Evolutionary conservation across 768 basidiomycete genomes (phyloP), one percentile per base, ranked within the genome.

Genomic region (Dentipellis fragilis): DNA sequence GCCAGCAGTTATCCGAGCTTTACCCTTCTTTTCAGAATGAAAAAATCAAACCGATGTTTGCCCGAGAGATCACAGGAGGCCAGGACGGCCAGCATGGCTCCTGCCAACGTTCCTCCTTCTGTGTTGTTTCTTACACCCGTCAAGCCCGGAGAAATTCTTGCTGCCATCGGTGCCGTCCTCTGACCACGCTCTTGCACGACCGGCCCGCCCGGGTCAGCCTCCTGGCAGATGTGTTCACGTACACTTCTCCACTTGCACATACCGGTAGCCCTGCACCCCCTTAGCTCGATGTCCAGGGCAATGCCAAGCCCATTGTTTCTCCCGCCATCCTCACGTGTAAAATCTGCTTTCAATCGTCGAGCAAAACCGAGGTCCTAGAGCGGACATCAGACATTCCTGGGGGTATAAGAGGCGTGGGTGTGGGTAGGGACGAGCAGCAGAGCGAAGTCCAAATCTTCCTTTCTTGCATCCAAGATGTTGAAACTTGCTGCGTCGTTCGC

Each of bases 401-500:
- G 12, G 2, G 42, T 45, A 45, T 45, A 45, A 45, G 42, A 45
- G 16, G 42, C 19, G 42, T 45, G 19, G 42, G 16, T 17, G 42
- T 10, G 42, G 42, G 17, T 19, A 45, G 10, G 42, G 42, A 4
- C 14, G n/a, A 4, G n/a, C n/a, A 19, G n/a, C n/a, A 45, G 42
- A n/a, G 14, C 19, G 42, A 45, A 45, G 42, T 17, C n/a, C 19
- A n/a, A 10, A 4, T 45, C 19, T 19, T 45, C 42, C 42, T 19
- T 17, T 16, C 42, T 45, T 16, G 42, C 42, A 12, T 45, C 42
- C 38, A 36, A 29, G 36, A 52, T 46, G 19, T 21, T 54, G 52
- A 46, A 54, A 23, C 38, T 54, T n/a, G 52, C 35, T 39, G 37
- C 40, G 17, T 34, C 52, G 16, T 54, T 54, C 19, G 46, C 58